Percentiles rank a stretch among this genome's conserved stretches.
phyloP scores from a whole-genome alignment of 2,329 filamentous ascomycete species.

The Ceratocystis cubensis region DNA sequence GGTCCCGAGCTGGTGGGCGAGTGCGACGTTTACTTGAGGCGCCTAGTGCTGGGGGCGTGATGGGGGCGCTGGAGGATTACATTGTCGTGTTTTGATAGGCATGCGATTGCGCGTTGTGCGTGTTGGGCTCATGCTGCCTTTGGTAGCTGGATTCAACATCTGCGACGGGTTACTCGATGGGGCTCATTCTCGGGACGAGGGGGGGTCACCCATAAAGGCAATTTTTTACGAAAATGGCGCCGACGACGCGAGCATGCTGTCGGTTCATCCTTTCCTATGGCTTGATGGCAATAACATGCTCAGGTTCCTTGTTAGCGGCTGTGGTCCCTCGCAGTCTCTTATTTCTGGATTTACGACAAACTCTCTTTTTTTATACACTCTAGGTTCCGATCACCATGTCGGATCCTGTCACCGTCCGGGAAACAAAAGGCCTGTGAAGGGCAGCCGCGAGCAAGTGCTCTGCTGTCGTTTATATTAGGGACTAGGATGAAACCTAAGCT shows the following conservation, averaged over 20 bases:
- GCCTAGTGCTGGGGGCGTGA: slow-evolving; percentile 25
- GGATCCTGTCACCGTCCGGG: slow-evolving; percentile 19
- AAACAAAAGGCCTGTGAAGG: slow-evolving; percentile 3
- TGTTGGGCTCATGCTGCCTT: slow-evolving; percentile 20
- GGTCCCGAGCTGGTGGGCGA: slow-evolving; percentile 13
- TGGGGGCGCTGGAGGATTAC: slow-evolving; percentile 35
- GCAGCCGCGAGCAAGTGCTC: slow-evolving; percentile 12
- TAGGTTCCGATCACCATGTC: slow-evolving; percentile 12
- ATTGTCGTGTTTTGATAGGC: slow-evolving; percentile 93
- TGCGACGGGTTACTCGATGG: slow-evolving; percentile 81
- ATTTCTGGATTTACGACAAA: neutral
- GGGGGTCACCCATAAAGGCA: slow-evolving; percentile 32
- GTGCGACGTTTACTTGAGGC: slow-evolving; percentile 20
- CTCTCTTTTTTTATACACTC: slow-evolving; percentile 20
- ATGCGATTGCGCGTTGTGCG: slow-evolving; percentile 76
- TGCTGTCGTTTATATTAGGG: neutral
- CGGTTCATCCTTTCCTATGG: neutral
- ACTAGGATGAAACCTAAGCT: slow-evolving; percentile 3
- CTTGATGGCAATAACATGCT: too few relatives aligned
- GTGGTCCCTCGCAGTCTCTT: neutral
- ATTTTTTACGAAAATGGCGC: slow-evolving; percentile 3
- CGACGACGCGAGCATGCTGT: neutral
- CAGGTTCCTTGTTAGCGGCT: too few relatives aligned
- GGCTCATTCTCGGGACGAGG: slow-evolving; percentile 99
- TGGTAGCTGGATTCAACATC: slow-evolving; percentile 6